These are phyloP conservation scores for Gentiana dahurica DNA, from an alignment of 257 asterid species.

Conservation along the genomic window DNA sequence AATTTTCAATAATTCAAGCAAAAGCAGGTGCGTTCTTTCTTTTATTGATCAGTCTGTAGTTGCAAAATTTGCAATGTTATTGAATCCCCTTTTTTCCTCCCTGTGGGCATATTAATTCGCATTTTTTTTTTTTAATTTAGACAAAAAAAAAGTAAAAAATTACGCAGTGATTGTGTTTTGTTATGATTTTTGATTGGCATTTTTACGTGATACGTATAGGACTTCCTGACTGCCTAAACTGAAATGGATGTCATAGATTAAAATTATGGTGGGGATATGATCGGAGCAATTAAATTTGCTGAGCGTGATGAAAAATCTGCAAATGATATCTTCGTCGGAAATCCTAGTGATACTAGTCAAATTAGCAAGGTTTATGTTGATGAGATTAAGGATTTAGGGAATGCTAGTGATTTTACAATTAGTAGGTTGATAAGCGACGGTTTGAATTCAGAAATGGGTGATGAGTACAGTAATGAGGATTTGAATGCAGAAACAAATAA, in stretches of 20 bases:
- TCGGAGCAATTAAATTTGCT: slow-evolving; percentile 13
- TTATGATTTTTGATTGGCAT: neutral
- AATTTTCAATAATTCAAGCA: neutral
- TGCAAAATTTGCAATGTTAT: no score
- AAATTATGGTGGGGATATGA: slow-evolving; percentile 13
- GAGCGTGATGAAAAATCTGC: slow-evolving; percentile 17
- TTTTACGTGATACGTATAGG: slow-evolving; percentile 26
- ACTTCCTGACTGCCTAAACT: slow-evolving; percentile 17
- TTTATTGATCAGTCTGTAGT: neutral
- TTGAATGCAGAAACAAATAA: neutral
- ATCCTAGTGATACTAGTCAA: slow-evolving; percentile 12
- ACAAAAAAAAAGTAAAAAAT: no score
- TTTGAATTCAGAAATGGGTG: slow-evolving; percentile 1
- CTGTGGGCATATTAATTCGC: no score
- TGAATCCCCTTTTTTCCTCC: no score
- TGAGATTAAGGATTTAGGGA: slow-evolving; percentile 39
- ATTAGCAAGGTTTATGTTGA: slow-evolving; percentile 15
- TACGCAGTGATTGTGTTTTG: no score
- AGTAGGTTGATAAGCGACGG: neutral
- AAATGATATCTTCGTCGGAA: slow-evolving; percentile 24
- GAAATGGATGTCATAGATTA: slow-evolving; percentile 17
- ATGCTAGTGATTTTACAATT: slow-evolving; percentile 11
- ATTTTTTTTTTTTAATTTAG: no score
- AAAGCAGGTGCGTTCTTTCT: slow-evolving; percentile 1
- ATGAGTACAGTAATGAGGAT: slow-evolving; percentile 13